A percentile compares a stretch with the other conserved stretches of the same genome.
Evolutionary conservation across 257 asterid species (phyloP).

Genomic region (Marsdenia floribunda): DNA sequence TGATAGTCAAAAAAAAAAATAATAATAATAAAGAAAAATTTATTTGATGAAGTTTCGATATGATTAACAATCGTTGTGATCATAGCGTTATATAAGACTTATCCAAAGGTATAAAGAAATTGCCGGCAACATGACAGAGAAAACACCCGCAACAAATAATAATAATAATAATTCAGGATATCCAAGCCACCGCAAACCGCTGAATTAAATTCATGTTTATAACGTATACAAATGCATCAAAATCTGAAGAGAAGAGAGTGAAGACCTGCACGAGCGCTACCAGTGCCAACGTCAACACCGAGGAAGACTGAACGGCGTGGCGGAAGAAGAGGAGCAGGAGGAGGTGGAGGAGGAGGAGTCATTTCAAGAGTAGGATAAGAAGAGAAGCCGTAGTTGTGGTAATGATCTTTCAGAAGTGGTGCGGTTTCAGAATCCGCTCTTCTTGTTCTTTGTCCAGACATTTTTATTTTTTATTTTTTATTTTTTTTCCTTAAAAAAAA

Average conservation of each 20-base stretch:
- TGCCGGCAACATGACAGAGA: background rate
- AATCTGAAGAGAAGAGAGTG: background rate
- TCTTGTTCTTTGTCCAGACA: conserved; percentile 31
- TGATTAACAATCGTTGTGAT: too few species aligned
- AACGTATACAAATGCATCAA: background rate
- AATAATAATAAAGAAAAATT: too few species aligned
- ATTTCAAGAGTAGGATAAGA: conserved; percentile 44
- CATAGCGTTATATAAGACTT: background rate
- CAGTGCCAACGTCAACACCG: conserved; percentile 97
- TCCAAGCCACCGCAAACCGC: background rate
- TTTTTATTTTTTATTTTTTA: conserved; percentile 10
- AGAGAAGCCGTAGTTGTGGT: conserved; percentile 20
- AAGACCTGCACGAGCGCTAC: conserved; percentile 97
- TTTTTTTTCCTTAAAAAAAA: too few species aligned
- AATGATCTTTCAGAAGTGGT: conserved; percentile 19
- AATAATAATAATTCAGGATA: too few species aligned
- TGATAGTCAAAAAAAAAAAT: too few species aligned
- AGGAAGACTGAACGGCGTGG: conserved; percentile 55
- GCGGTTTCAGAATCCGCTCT: conserved; percentile 25
- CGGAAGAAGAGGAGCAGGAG: conserved; percentile 29
- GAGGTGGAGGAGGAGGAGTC: conserved; percentile 35
- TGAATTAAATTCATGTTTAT: background rate
- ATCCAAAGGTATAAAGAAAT: background rate
- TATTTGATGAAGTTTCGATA: too few species aligned
- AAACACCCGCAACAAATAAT: background rate